A percentile compares a stretch with the other conserved stretches of the same genome.
phyloP scores from a whole-genome alignment of 176 grass and related monocot genomes.

The Oryza officinalis region DNA sequence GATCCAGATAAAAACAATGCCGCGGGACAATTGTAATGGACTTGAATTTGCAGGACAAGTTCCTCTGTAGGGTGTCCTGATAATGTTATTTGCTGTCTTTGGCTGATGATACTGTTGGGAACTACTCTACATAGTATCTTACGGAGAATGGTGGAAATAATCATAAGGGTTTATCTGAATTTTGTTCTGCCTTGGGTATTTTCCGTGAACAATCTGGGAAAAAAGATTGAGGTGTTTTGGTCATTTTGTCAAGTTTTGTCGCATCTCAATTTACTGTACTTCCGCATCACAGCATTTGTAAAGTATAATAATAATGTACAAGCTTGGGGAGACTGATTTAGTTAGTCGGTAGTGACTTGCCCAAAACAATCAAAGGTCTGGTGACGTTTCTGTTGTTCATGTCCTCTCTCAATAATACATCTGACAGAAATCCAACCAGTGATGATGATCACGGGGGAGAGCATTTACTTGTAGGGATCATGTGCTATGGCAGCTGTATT shows the following conservation, averaged over 20 bases:
- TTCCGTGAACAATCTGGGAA: not conserved
- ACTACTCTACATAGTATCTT: not conserved
- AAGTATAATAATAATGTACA: not conserved
- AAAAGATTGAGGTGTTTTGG: not conserved
- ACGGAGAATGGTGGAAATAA: not conserved
- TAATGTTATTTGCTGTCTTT: not conserved
- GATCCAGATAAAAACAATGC: not conserved
- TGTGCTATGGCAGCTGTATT: not conserved
- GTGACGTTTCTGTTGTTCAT: not conserved
- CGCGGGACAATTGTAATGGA: not conserved
- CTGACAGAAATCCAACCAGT: not conserved
- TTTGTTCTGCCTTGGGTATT: not conserved
- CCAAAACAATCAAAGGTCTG: not conserved
- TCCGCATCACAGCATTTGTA: not conserved
- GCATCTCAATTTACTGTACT: not conserved
- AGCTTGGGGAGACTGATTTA: not conserved
- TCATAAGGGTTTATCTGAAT: not conserved
- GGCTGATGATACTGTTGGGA: not conserved
- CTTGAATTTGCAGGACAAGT: not conserved
- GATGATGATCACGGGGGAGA: not conserved
- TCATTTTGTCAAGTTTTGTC: not conserved
- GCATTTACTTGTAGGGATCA: conserved; percentile 10
- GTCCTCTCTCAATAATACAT: not conserved
- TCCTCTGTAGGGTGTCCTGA: not conserved
- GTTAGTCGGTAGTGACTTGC: not conserved